Base-by-base conservation (phyloP, 306 rosid species). In the Psophocarpus tetragonolobus region DNA sequence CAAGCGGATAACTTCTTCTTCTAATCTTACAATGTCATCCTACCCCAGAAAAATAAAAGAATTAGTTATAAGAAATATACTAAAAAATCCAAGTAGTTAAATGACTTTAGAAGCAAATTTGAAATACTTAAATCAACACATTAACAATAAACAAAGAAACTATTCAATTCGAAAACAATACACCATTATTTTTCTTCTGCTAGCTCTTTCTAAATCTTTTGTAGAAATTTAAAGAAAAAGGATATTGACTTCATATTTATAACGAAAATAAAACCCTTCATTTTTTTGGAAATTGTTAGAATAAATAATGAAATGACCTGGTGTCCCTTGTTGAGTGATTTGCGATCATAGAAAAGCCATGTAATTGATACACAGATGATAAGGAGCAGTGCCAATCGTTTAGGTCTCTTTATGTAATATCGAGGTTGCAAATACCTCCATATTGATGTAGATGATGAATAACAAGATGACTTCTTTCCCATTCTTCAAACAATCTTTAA, bases 341-440 rank as follows among this genome's bases (percentile, higher is more conserved):
- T 80, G 44, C 80, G 87, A 23, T 82, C 84, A 20, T 76, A 87
- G 35, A 76, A 38, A 41, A 83, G 68, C 81, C 87, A 89, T 36
- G 75, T 18, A 30, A 89, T 42, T 1, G 77, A 73, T 15, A 87
- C 26, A 48, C 80, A 68, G 44, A 83, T 9, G 79, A 83, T 0
- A 63, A 87, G 3, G 13, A 85, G 3, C 29, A 87, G 58, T 12
- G 85, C 77, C 0, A 81, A 41, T 30, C 87, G 82, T 68, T 64
- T 78, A 23, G 90, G 82, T 74, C 89, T 85, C 83, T 84, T 84
- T 0, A 84, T 27, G 82, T 81, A 80, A 80, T 82, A 80, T 29
- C 80, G 84, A 36, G 87, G 90, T 62, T 82, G 84, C 39, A 88
- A 20, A 70, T 79, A 87, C 12, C 76, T 77, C 74, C 84, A 53